Conservation (phyloP, 2,329 filamentous ascomycete genomes). For the Dothideomycetidae sp. region DNA sequence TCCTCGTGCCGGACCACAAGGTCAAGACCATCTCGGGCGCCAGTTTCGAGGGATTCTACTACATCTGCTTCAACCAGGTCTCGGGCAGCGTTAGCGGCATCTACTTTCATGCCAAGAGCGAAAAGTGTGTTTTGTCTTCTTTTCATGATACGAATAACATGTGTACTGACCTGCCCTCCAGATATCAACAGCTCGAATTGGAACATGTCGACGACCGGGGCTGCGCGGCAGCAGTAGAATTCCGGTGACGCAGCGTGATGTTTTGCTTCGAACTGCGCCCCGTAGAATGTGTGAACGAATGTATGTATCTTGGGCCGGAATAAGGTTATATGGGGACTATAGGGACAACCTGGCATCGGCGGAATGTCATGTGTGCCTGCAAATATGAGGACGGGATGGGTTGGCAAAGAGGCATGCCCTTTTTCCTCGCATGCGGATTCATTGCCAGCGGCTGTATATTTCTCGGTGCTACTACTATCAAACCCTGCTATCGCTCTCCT, state of each 20-base stretch:
- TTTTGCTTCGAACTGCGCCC: no score
- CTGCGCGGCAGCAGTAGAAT: slow-evolving; percentile 77
- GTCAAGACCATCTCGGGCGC: slow-evolving; percentile 84
- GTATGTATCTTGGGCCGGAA: background rate
- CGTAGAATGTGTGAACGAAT: background rate
- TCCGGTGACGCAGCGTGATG: slow-evolving; percentile 43
- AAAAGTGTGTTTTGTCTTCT: slow-evolving; percentile 70
- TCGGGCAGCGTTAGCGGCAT: slow-evolving; percentile 79
- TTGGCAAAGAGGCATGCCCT: no score
- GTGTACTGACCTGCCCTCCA: slow-evolving; percentile 27
- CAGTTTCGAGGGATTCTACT: slow-evolving; percentile 97
- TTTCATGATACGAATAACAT: background rate
- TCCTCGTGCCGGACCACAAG: slow-evolving; percentile 86
- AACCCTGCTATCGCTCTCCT: no score
- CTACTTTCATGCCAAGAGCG: slow-evolving; percentile 95
- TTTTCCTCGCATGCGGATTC: no score
- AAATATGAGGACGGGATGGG: background rate
- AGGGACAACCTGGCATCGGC: background rate
- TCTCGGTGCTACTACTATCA: no score
- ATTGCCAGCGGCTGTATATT: no score
- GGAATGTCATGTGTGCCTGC: background rate
- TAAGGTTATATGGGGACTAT: background rate
- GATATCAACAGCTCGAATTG: slow-evolving; percentile 84
- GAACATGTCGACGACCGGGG: slow-evolving; percentile 76
- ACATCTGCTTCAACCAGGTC: slow-evolving; percentile 95